These are phyloP conservation scores for Ambrosia trifida DNA, from an alignment of 129 eudicot genomes.

Conservation along the genomic window DNA sequence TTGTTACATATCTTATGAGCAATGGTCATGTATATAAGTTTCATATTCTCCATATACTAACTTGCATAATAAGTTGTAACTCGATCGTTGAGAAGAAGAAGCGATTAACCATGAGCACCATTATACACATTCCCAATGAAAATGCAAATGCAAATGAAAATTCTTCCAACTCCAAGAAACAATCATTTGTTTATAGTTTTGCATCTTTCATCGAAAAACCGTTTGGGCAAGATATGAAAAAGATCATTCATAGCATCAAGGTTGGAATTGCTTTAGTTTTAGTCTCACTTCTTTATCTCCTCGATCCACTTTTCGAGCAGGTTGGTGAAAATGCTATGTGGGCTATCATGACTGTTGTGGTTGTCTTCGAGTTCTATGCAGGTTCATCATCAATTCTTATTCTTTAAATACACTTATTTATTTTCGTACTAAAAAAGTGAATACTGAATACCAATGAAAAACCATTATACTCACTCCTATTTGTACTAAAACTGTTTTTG, in stretches of 20 bases:
- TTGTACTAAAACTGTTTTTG: background rate
- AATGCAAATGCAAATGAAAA: slow-evolving; percentile 15
- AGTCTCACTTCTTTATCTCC: slow-evolving; percentile 70
- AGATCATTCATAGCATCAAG: slow-evolving; percentile 61
- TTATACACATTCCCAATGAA: slow-evolving; percentile 40
- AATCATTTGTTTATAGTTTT: slow-evolving; percentile 25
- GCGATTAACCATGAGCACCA: slow-evolving; percentile 43
- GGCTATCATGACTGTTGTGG: slow-evolving; percentile 95
- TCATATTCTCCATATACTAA: slow-evolving; percentile 24
- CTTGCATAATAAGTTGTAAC: slow-evolving; percentile 14
- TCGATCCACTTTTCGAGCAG: slow-evolving; percentile 68
- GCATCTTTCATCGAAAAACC: slow-evolving; percentile 35
- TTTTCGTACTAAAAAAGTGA: no score
- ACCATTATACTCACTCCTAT: background rate
- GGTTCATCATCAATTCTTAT: slow-evolving; percentile 36
- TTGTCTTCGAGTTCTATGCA: slow-evolving; percentile 80
- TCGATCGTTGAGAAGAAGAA: slow-evolving; percentile 6
- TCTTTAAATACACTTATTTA: background rate
- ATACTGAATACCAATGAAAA: background rate
- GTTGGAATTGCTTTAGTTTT: slow-evolving; percentile 80
- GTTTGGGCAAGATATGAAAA: slow-evolving; percentile 29
- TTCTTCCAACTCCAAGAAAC: slow-evolving; percentile 34
- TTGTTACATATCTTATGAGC: slow-evolving; percentile 22
- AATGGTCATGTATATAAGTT: slow-evolving; percentile 33
- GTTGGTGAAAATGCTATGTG: slow-evolving; percentile 90